A percentile compares a stretch with the other conserved stretches of the same genome.
Evolutionary conservation across 257 asterid genomes (phyloP).

Genomic region (Rauvolfia tetraphylla): DNA sequence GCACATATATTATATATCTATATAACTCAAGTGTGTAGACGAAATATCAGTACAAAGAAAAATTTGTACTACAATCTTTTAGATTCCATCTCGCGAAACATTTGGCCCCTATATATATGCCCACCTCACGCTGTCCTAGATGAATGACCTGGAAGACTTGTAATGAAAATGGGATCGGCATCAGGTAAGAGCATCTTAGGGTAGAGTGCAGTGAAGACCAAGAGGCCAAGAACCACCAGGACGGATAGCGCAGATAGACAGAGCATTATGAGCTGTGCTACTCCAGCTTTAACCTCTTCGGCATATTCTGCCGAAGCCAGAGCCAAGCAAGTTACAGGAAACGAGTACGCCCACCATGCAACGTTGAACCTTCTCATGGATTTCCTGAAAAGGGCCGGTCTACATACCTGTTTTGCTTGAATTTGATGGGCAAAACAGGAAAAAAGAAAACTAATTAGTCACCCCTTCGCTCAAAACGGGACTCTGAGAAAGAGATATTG

Average conservation of each 20-base stretch:
- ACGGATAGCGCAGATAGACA: conserved; percentile 37
- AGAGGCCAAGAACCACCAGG: conserved; percentile 32
- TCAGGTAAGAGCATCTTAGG: conserved; percentile 36
- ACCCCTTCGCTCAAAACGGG: background rate
- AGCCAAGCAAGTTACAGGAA: conserved; percentile 51
- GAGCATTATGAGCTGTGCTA: conserved; percentile 39
- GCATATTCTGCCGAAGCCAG: conserved; percentile 50
- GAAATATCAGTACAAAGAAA: no score
- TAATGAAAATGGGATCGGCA: conserved; percentile 30
- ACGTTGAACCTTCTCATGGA: conserved; percentile 54
- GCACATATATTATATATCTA: no score
- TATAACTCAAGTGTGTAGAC: no score
- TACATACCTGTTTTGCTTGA: conserved; percentile 38
- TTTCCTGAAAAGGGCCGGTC: conserved; percentile 60
- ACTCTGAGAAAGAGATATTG: no score
- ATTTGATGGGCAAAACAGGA: background rate
- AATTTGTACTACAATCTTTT: no score
- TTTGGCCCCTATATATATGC: no score
- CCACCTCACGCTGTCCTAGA: background rate
- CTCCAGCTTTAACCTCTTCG: conserved; percentile 40
- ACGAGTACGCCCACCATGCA: conserved; percentile 78
- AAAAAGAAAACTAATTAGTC: no score
- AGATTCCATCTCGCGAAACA: no score
- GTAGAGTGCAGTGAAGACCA: conserved; percentile 34
- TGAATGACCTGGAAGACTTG: conserved; percentile 18